Evolutionary conservation across 352 stramenopile species (phyloP).

Genomic region (Globisporangium paroecandrum): DNA sequence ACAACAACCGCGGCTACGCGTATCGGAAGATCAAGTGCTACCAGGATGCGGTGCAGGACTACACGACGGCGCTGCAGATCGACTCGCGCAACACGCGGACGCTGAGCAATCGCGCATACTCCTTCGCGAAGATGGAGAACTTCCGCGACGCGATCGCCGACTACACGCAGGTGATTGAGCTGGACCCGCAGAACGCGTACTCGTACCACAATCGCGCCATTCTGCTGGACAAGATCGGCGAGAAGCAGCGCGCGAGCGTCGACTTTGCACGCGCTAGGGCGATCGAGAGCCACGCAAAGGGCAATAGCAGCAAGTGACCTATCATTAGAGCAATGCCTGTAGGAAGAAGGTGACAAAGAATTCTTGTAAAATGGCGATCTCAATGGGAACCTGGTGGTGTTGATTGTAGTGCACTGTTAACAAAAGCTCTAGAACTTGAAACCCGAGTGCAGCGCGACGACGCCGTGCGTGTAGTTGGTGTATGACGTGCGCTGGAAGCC

Average conservation of each 20-base stretch:
- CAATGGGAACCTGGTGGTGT: not conserved
- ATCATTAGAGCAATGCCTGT: not conserved
- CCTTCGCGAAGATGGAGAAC: slow-evolving; percentile 75
- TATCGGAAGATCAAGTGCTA: slow-evolving; percentile 70
- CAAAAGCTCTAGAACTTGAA: slow-evolving; percentile 86
- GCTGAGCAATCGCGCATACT: slow-evolving; percentile 85
- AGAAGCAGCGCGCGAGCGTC: slow-evolving; percentile 29
- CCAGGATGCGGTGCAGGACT: slow-evolving; percentile 69
- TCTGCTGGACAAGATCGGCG: slow-evolving; percentile 68
- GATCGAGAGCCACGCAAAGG: slow-evolving; percentile 1
- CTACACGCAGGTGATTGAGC: slow-evolving; percentile 66
- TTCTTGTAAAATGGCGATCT: not conserved
- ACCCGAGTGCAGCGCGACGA: slow-evolving; percentile 96
- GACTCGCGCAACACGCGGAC: slow-evolving; percentile 78
- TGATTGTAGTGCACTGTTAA: not conserved
- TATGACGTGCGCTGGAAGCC: slow-evolving; percentile 93
- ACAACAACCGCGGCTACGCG: slow-evolving; percentile 86
- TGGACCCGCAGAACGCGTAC: slow-evolving; percentile 77
- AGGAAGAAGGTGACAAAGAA: not conserved
- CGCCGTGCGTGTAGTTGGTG: slow-evolving; percentile 96
- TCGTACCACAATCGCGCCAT: slow-evolving; percentile 85
- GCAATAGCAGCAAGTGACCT: not conserved
- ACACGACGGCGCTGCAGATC: slow-evolving; percentile 62
- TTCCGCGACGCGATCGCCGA: slow-evolving; percentile 63
- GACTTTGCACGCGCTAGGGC: slow-evolving; percentile 33